A percentile compares a stretch with the other conserved stretches of the same genome.
Evolutionary conservation across 164 flowering plant genomes (phyloP).

Genomic region (Vitis amurensis): DNA sequence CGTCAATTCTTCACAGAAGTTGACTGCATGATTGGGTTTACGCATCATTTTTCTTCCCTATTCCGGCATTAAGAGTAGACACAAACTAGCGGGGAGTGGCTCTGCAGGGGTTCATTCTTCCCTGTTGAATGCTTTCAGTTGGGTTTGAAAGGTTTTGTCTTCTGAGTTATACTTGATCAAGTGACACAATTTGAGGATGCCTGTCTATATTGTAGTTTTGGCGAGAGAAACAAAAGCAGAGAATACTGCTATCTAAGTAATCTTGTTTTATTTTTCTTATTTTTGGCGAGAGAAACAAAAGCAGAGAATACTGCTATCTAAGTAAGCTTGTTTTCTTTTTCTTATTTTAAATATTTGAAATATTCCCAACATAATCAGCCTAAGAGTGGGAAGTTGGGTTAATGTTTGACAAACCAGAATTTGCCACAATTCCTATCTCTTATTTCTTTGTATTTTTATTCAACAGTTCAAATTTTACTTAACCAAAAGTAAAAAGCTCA

Average conservation of each 20-base stretch:
- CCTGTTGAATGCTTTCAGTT: background rate
- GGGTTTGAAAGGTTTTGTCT: slow-evolving; percentile 9
- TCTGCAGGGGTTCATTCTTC: background rate
- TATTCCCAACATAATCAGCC: too few species aligned
- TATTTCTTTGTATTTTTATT: too few species aligned
- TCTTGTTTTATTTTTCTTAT: too few species aligned
- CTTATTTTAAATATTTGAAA: too few species aligned
- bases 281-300: too few species aligned
- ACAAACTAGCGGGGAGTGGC: slow-evolving; percentile 7
- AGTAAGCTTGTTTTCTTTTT: too few species aligned
- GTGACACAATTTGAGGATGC: slow-evolving; percentile 1
- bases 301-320: too few species aligned
- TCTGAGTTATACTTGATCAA: background rate
- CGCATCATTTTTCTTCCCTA: background rate
- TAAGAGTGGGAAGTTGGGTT: too few species aligned
- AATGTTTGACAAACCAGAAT: too few species aligned
- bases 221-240: slow-evolving; percentile 3
- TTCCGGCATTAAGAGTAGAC: slow-evolving; percentile 22
- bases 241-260: background rate
- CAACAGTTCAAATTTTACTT: too few species aligned
- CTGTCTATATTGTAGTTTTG: slow-evolving; percentile 9
- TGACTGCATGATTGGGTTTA: slow-evolving; percentile 35
- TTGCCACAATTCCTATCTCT: too few species aligned
- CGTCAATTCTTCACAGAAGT: slow-evolving; percentile 37
- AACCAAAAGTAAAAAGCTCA: too few species aligned